Percentiles rank a stretch among this genome's conserved stretches.
These are phyloP conservation scores for Xylariales sp. DNA, from an alignment of 2,329 filamentous ascomycete genomes.

Conservation along the genomic window DNA sequence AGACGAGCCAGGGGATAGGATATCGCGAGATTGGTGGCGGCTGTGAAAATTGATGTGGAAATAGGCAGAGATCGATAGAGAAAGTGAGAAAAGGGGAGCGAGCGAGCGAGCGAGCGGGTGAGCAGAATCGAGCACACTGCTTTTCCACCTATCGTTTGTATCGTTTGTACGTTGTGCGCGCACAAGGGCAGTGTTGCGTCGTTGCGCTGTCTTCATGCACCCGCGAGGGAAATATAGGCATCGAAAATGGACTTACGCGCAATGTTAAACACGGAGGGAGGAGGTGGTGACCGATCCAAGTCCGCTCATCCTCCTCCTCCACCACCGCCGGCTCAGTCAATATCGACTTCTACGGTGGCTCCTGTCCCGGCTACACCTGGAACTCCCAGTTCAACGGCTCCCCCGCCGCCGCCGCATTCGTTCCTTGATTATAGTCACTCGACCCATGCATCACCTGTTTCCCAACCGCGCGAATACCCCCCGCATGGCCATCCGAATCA, in stretches of 20 bases:
- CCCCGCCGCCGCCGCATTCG: constrained; percentile 56
- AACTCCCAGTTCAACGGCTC: constrained; percentile 54
- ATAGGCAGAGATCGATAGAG: constrained; percentile 6
- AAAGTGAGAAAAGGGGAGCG: constrained; percentile 1
- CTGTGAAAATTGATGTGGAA: constrained; percentile 12
- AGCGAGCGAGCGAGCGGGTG: background rate
- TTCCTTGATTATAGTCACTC: constrained; percentile 64
- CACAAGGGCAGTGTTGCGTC: constrained; percentile 20
- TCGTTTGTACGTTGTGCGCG: constrained; percentile 25
- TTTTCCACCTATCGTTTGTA: background rate
- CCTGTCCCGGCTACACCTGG: constrained; percentile 47
- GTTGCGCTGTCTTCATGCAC: constrained; percentile 18
- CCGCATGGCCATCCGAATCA: constrained; percentile 46
- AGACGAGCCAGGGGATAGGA: background rate
- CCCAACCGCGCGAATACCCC: constrained; percentile 60
- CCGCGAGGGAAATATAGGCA: background rate
- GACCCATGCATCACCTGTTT: constrained; percentile 61
- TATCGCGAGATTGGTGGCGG: background rate
- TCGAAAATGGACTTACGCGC: constrained; percentile 48
- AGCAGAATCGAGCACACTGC: background rate
- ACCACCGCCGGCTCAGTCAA: constrained; percentile 43
- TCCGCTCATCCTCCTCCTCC: constrained; percentile 41
- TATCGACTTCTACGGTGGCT: constrained; percentile 42
- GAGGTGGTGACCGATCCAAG: constrained; percentile 49
- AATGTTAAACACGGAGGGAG: constrained; percentile 64